These are phyloP conservation scores for Mycena chlorophos DNA, from an alignment of 768 basidiomycete species.

Conservation along the genomic window DNA sequence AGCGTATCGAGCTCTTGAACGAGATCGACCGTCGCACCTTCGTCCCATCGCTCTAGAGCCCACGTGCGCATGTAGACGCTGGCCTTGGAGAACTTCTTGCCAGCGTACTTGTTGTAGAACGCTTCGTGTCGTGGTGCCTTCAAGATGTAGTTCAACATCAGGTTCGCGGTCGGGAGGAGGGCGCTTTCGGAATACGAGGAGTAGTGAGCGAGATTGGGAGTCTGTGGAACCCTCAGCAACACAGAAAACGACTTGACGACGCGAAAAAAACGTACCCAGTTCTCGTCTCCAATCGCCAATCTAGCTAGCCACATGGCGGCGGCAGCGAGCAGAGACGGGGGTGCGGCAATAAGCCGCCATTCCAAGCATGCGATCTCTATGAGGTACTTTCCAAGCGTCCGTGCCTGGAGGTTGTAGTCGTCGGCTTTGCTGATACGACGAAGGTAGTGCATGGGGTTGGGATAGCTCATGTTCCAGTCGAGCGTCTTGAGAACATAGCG, in stretches of 20 bases:
- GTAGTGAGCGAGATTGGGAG: conserved; percentile 88
- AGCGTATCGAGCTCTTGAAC: conserved; percentile 57
- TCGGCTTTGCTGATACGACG: conserved; percentile 94
- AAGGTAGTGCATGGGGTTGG: conserved; percentile 93
- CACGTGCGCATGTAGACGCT: conserved; percentile 83
- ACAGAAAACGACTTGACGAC: neutral
- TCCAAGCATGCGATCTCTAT: conserved; percentile 90
- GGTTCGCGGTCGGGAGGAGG: conserved; percentile 82
- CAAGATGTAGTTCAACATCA: conserved; percentile 91
- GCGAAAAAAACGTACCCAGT: conserved; percentile 73
- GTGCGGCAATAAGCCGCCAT: conserved; percentile 76
- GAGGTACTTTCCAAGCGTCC: conserved; percentile 93
- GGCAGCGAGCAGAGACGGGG: conserved; percentile 86
- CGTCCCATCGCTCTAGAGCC: conserved; percentile 77
- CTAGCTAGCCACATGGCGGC: conserved; percentile 90
- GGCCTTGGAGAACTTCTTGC: conserved; percentile 88
- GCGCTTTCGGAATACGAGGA: conserved; percentile 88
- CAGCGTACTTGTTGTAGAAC: conserved; percentile 93
- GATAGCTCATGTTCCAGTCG: conserved; percentile 90
- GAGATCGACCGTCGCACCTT: conserved; percentile 60
- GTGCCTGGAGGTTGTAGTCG: conserved; percentile 87
- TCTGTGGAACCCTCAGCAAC: conserved; percentile 39
- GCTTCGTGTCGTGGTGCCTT: conserved; percentile 77
- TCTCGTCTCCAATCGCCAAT: conserved; percentile 73
- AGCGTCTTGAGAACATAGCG: conserved; percentile 91